Evolutionary conservation across 2,329 filamentous ascomycete species (phyloP), one percentile per base, ranked within the genome.

Genomic region (Ophiostoma sp.): DNA sequence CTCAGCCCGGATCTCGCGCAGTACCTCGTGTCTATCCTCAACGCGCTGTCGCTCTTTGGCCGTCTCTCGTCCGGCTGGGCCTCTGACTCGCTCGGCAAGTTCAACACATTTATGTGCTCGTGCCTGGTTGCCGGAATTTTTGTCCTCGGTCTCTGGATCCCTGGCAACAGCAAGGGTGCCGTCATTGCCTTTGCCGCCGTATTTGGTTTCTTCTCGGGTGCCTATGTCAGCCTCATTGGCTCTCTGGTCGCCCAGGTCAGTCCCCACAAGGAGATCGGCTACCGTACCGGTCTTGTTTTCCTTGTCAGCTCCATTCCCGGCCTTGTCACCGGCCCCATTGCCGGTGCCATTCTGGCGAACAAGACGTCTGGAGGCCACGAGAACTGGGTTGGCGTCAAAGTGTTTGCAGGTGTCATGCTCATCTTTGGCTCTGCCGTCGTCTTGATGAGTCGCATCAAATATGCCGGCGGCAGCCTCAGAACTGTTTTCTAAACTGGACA

Each of bases 241-340:
- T 76, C 78, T 0, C 75, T 81, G 1, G 73, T 80, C 4, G 77
- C 76, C 1, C 83, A 88, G 71, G 84, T 89, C 69, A 84, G 82
- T 1, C 83, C 84, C 45, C 77, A 84, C 67, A 76, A 79, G 1
- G 80, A 85, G 72, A 82, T 87, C 8, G 86, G 85, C 1, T 80
- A 84, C 11, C 79, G 84, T 6, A 83, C 80, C 2, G 85, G 85
- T 0, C 79, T 81, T 0, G 77, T 82, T 65, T 86, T 85, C 73
- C 80, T 81, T 14, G 75, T 83, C 12, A 76, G 82, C n/a, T 79
- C 81, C 14, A 74, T 87, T 40, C 83, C 81, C 0, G 83, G 82
- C 8, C 75, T 87, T 49, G 80, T 82, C 5, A 80, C 82, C 1
- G 81, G 76, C 65, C 84, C 84, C 0, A 84, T 85, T 69, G 81